Evolutionary conservation across 2,329 filamentous ascomycete genomes (phyloP), one percentile per base, ranked within the genome.

Genomic region (Colletotrichum abscissum): DNA sequence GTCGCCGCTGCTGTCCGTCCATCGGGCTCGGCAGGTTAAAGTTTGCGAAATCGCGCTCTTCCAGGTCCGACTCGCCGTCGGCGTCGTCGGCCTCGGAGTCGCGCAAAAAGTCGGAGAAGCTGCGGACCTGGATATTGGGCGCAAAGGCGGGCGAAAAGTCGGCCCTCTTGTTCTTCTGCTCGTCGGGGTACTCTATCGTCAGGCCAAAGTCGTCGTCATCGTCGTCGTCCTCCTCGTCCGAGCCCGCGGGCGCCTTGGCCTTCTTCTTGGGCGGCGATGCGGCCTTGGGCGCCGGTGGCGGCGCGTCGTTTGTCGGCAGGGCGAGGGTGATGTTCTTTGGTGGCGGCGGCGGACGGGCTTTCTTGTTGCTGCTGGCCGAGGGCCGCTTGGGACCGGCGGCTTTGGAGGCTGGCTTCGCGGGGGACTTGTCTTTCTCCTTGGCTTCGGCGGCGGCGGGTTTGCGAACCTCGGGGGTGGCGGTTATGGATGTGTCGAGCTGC

Each of bases 111-210:
- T 90, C 88, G 67, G 88, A 88, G 77, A 90, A 91, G 26, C 84
- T 85, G 28, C 87, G 83, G 12, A 83, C 80, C 67, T 83, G 77
- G 66, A 78, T 76, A 6, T 68, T 63, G 14, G 78, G 77, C 4
- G 82, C 77, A 22, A 89, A 86, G 0, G 86, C 84, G 0, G 87
- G 86, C 4, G 87, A 88, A 78, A 88, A 88, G 78, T 87, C 84
- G 22, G 82, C 78, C 38, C 78, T 54, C 75, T 75, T 73, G 81
- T 74, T 76, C 80, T 69, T 77, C 74, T 66, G 68, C 26, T 85
- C 85, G 38, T 85, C 89, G 0, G 90, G 90, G 75, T 90, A 91
- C 79, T 92, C 91, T 69, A 92, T 85, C 30, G 88, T 86, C 42
- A 92, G 83, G 30, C 87, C 87, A 59, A 88, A 87, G 63, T 90